phyloP scores from a whole-genome alignment of 2,329 filamentous ascomycete species.

The Plectosphaerella cucumerina region DNA sequence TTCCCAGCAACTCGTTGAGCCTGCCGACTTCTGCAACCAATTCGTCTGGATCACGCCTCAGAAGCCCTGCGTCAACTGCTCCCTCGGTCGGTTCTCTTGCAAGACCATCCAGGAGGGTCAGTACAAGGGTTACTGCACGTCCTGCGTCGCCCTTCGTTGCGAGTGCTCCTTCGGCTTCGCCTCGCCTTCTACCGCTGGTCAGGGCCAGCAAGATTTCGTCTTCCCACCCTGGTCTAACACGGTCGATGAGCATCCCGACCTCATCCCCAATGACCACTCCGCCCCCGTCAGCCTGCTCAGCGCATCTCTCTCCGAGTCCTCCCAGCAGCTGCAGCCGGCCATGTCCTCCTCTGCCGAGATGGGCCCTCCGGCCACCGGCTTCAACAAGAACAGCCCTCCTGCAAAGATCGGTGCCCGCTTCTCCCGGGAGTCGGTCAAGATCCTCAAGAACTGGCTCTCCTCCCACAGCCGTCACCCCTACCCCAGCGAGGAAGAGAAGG shows the following conservation, averaged over 20 bases:
- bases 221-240: slow-evolving; percentile 40
- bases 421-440: slow-evolving; percentile 72
- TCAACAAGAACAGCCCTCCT: slow-evolving; percentile 22
- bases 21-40: slow-evolving; percentile 19
- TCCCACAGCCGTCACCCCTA: slow-evolving; percentile 81
- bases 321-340: neutral
- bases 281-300: slow-evolving; percentile 12
- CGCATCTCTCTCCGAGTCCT: slow-evolving; percentile 4
- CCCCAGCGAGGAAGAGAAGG: slow-evolving; percentile 82
- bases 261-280: slow-evolving; percentile 29
- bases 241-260: slow-evolving; percentile 37
- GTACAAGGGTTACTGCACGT: slow-evolving; percentile 58
- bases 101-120: slow-evolving; percentile 57
- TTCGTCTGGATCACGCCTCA: slow-evolving; percentile 36
- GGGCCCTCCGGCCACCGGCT: neutral
- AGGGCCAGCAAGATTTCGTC: slow-evolving; percentile 11
- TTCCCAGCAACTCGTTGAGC: slow-evolving; percentile 1
- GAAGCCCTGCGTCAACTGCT: slow-evolving; percentile 48
- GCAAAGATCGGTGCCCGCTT: slow-evolving; percentile 73
- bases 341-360: neutral
- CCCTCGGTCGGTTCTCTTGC: slow-evolving; percentile 50
- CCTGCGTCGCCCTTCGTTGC: slow-evolving; percentile 55
- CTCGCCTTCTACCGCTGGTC: slow-evolving; percentile 2
- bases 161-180: slow-evolving; percentile 51
- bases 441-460: slow-evolving; percentile 80